These are phyloP conservation scores for Sporothrix dimorphospora DNA, from an alignment of 2,329 filamentous ascomycete genomes.

Conservation along the genomic window DNA sequence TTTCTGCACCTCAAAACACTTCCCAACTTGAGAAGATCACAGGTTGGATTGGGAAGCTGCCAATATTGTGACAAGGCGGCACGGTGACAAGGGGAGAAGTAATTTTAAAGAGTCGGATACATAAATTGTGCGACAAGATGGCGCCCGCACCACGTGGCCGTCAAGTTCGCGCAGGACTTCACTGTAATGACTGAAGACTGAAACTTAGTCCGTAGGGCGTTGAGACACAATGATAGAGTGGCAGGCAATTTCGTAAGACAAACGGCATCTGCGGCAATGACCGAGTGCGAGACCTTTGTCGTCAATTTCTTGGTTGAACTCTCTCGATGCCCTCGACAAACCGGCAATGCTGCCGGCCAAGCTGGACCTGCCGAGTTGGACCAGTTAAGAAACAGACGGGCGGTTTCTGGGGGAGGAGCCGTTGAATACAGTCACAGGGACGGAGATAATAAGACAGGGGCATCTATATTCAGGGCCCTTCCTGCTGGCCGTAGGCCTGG, in stretches of 20 bases:
- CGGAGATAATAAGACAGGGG: not conserved
- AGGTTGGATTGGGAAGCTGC: too few relatives aligned
- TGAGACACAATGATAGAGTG: not conserved
- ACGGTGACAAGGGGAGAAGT: too few relatives aligned
- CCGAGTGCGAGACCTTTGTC: not conserved
- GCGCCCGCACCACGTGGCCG: not conserved
- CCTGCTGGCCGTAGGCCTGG: not conserved
- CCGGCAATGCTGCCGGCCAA: not conserved
- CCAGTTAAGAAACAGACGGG: not conserved
- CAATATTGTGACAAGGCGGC: too few relatives aligned
- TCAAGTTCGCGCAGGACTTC: not conserved
- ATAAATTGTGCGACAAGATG: too few relatives aligned
- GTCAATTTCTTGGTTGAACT: not conserved
- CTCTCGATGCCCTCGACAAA: not conserved
- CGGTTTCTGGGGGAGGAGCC: conserved; percentile 15
- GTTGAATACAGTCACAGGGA: not conserved
- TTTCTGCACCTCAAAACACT: too few relatives aligned
- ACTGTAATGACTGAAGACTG: not conserved
- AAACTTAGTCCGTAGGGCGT: not conserved
- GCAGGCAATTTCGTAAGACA: not conserved
- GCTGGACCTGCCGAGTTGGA: too few relatives aligned
- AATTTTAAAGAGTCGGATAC: too few relatives aligned
- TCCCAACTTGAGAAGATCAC: too few relatives aligned
- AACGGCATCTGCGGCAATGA: conserved; percentile 6
- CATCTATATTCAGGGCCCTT: conserved; percentile 3